phyloP scores from a whole-genome alignment of 2,329 filamentous ascomycete genomes.

The Trichoderma guizhouense region DNA sequence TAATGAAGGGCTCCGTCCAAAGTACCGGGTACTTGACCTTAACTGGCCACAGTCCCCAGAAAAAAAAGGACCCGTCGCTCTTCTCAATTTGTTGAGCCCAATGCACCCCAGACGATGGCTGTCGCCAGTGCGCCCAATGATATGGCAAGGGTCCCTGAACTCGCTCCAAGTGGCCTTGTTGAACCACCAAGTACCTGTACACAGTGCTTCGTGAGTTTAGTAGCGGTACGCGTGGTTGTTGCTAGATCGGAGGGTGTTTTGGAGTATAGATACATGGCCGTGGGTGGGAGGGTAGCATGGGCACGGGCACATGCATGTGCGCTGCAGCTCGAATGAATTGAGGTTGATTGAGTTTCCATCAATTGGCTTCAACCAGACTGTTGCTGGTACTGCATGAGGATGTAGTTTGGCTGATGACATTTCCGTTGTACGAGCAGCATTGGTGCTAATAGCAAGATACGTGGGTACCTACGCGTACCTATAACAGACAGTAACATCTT shows the following conservation, averaged over 20 bases:
- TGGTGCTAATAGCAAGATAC: background rate
- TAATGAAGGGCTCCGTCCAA: background rate
- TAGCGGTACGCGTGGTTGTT: background rate
- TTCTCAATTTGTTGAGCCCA: constrained; percentile 12
- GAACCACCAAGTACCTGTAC: background rate
- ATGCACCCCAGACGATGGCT: constrained; percentile 22
- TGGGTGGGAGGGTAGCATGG: background rate
- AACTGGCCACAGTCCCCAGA: background rate
- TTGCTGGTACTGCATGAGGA: background rate
- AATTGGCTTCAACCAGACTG: background rate
- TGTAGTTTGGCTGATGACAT: background rate
- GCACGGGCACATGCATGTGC: background rate
- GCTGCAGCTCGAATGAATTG: background rate
- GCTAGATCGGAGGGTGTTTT: background rate
- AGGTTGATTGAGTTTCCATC: background rate
- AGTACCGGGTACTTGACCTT: background rate
- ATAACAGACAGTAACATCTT: background rate
- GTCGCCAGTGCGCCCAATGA: constrained; percentile 20
- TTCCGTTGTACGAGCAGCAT: background rate
- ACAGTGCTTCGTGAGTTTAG: background rate
- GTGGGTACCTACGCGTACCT: background rate
- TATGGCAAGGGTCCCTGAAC: constrained; percentile 19
- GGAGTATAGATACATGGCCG: background rate
- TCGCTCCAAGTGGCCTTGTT: background rate
- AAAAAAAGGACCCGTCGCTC: background rate